Percentiles rank a stretch among this genome's conserved stretches.
phyloP scores from a whole-genome alignment of 192 early-diverging fungal genomes.

The Backusella westeae region DNA sequence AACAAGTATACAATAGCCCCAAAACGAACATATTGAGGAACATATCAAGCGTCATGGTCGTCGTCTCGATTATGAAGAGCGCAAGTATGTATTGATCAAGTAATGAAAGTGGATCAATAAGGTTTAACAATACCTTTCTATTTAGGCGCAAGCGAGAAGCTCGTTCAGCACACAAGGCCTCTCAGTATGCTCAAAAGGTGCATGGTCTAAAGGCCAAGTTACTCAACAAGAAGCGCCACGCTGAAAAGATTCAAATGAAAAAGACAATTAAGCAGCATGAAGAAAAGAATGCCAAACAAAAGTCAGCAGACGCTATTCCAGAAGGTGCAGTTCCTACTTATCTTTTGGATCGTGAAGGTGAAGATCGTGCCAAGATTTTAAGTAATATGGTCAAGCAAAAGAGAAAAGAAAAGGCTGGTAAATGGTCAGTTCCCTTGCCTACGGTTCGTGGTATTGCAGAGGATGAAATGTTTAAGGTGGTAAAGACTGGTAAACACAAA shows the following conservation, averaged over 20 bases:
- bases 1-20: slow-evolving; percentile 40
- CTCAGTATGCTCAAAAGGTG: slow-evolving; percentile 95
- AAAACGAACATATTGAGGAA: slow-evolving; percentile 99
- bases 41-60: slow-evolving; percentile 96
- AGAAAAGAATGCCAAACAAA: slow-evolving; percentile 94
- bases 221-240: slow-evolving; percentile 97
- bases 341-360: slow-evolving; percentile 96
- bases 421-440: slow-evolving; percentile 96
- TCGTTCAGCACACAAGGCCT: slow-evolving; percentile 86
- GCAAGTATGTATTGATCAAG: slow-evolving; percentile 56
- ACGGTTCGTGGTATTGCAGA: slow-evolving; percentile 99
- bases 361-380: slow-evolving; percentile 94
- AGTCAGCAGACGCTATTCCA: slow-evolving; percentile 84
- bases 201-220: slow-evolving; percentile 98
- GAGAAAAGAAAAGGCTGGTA: slow-evolving; percentile 99
- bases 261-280: slow-evolving; percentile 99
- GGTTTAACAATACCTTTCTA: background rate
- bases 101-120: background rate
- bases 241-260: slow-evolving; percentile 99
- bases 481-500: slow-evolving; percentile 92
- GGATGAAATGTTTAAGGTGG: slow-evolving; percentile 98
- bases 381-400: slow-evolving; percentile 99
- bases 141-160: slow-evolving; percentile 92
- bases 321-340: slow-evolving; percentile 98
- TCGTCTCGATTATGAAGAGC: slow-evolving; percentile 91